Conservation (phyloP, 345 rosid species). For the Gossypium longicalyx region DNA sequence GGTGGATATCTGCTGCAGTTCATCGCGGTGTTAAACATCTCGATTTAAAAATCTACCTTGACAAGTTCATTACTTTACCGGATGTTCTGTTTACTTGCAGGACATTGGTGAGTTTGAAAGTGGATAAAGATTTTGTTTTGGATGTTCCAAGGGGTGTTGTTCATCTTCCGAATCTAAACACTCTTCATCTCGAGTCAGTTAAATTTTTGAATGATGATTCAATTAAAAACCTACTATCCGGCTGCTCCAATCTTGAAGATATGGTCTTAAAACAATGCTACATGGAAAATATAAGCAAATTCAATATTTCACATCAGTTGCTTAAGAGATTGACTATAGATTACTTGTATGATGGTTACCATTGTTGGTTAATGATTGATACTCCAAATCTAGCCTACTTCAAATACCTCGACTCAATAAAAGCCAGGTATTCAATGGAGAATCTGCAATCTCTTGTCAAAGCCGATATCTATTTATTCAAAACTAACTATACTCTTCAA, state of each 20-base stretch:
- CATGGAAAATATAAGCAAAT: not conserved
- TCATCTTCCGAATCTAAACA: not conserved
- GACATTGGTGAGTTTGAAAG: not conserved
- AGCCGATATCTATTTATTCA: too few relatives aligned
- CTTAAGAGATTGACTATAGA: not conserved
- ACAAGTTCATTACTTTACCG: not conserved
- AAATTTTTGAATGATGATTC: not conserved
- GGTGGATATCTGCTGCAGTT: not conserved
- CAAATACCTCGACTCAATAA: too few relatives aligned
- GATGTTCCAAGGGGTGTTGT: not conserved
- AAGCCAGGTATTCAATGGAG: too few relatives aligned
- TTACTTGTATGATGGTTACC: too few relatives aligned
- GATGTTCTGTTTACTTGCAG: not conserved
- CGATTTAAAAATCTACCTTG: not conserved
- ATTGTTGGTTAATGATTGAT: too few relatives aligned
- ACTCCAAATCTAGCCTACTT: too few relatives aligned
- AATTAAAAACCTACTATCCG: not conserved
- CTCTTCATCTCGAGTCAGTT: not conserved
- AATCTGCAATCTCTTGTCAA: too few relatives aligned
- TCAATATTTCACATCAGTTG: not conserved
- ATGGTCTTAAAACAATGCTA: not conserved
- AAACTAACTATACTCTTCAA: not conserved
- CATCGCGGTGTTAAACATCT: not conserved
- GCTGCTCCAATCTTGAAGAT: not conserved
- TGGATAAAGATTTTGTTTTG: not conserved